Evolutionary conservation across 2,329 filamentous ascomycete genomes (phyloP).

Genomic region (Didymella glomerata): DNA sequence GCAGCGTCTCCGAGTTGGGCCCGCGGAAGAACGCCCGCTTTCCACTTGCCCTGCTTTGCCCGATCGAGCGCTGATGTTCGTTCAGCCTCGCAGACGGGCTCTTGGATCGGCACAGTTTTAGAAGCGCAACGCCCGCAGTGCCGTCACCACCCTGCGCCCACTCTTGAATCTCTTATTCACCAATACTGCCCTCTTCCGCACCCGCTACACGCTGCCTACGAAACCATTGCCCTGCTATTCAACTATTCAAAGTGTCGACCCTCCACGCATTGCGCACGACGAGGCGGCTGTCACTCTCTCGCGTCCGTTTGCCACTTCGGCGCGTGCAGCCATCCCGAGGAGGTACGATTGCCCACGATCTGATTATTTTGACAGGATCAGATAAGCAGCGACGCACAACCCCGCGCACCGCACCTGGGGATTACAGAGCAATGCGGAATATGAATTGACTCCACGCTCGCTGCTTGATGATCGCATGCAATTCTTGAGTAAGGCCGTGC

Average conservation of each 20-base stretch:
- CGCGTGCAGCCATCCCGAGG: slow-evolving; percentile 19
- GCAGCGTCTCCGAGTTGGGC: not conserved
- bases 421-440: slow-evolving; percentile 13
- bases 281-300: slow-evolving; percentile 24
- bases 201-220: not conserved
- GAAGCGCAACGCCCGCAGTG: slow-evolving; percentile 17
- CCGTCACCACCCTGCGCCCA: slow-evolving; percentile 20
- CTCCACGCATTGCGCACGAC: slow-evolving; percentile 16
- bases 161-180: slow-evolving; percentile 7
- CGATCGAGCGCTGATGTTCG: slow-evolving; percentile 17
- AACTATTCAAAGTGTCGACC: slow-evolving; percentile 21
- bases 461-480: slow-evolving; percentile 5
- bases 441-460: not conserved
- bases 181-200: not conserved
- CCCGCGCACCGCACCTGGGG: slow-evolving; percentile 19
- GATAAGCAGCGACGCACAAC: slow-evolving; percentile 17
- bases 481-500: slow-evolving; percentile 18
- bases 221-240: not conserved
- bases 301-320: slow-evolving; percentile 19
- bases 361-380: slow-evolving; percentile 21
- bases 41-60: slow-evolving; percentile 15
- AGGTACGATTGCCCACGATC: slow-evolving; percentile 25
- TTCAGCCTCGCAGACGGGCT: slow-evolving; percentile 20
- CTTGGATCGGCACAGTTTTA: slow-evolving; percentile 22
- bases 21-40: slow-evolving; percentile 15